A percentile compares a stretch with the other conserved stretches of the same genome.
Evolutionary conservation across 2,329 filamentous ascomycete species (phyloP).

Genomic region (Alternaria tenuissima): DNA sequence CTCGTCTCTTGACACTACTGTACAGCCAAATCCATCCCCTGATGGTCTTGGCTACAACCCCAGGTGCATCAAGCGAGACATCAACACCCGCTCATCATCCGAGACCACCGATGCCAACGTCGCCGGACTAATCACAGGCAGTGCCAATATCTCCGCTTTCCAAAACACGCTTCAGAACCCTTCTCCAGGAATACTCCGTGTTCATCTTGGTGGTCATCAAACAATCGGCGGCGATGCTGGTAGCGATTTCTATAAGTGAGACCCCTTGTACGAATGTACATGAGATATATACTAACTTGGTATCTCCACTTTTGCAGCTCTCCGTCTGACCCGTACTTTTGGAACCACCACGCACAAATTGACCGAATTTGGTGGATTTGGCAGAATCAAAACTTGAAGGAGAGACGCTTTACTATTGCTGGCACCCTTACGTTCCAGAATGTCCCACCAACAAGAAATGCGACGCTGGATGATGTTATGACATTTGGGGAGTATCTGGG

Average conservation of each 20-base stretch:
- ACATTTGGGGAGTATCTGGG: slow-evolving; percentile 49
- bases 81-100: slow-evolving; percentile 33
- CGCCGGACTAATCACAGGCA: slow-evolving; percentile 28
- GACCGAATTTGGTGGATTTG: slow-evolving; percentile 61
- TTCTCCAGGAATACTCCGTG: slow-evolving; percentile 40
- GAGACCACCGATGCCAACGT: slow-evolving; percentile 37
- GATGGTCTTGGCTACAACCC: slow-evolving; percentile 43
- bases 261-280: too few relatives aligned
- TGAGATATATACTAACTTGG: too few relatives aligned
- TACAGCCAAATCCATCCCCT: slow-evolving; percentile 37
- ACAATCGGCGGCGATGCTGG: slow-evolving; percentile 19
- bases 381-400: slow-evolving; percentile 55
- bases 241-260: slow-evolving; percentile 47
- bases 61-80: slow-evolving; percentile 49
- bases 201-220: slow-evolving; percentile 58
- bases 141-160: slow-evolving; percentile 44
- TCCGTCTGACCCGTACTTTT: slow-evolving; percentile 58
- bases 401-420: slow-evolving; percentile 49
- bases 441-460: slow-evolving; percentile 53
- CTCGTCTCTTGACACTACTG: slow-evolving; percentile 37
- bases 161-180: slow-evolving; percentile 50
- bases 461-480: slow-evolving; percentile 56
- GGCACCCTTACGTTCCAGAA: slow-evolving; percentile 58
- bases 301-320: slow-evolving; percentile 34
- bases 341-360: slow-evolving; percentile 58